Conservation (phyloP, 2,329 filamentous ascomycete species). For the Zasmidium cellare region DNA sequence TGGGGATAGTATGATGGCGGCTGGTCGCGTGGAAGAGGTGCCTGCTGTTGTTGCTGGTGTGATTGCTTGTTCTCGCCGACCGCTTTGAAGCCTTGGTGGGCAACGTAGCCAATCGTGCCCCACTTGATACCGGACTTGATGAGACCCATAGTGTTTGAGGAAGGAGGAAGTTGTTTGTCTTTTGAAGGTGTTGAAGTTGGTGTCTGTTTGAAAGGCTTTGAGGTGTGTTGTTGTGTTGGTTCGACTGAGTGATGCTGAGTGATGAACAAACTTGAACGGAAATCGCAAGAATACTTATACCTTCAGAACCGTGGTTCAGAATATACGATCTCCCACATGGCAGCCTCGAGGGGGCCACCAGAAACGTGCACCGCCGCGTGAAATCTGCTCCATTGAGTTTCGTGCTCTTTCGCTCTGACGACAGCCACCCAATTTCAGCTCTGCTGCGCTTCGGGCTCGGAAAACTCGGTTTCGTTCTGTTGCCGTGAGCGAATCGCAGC, state of each 20-base stretch:
- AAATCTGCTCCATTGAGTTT: too few species aligned
- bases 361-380: too few species aligned
- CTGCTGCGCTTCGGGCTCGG: not conserved
- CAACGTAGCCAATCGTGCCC: not conserved
- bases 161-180: not conserved
- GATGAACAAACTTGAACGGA: not conserved
- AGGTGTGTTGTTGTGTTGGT: not conserved
- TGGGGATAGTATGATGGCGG: not conserved
- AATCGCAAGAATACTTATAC: not conserved
- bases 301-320: too few species aligned
- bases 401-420: too few species aligned
- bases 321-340: too few species aligned
- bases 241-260: not conserved
- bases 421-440: not conserved
- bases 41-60: not conserved
- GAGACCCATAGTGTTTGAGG: not conserved
- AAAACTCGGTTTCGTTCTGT: not conserved
- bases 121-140: not conserved
- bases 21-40: not conserved
- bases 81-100: not conserved
- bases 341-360: too few species aligned
- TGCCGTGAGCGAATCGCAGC: not conserved
- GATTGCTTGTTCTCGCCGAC: not conserved
- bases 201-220: not conserved
- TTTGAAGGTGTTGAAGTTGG: not conserved